Evolutionary conservation across 2,329 filamentous ascomycete genomes (phyloP), one percentile per base, ranked within the genome.

Genomic region (Ceratocystiopsis brevicomis): DNA sequence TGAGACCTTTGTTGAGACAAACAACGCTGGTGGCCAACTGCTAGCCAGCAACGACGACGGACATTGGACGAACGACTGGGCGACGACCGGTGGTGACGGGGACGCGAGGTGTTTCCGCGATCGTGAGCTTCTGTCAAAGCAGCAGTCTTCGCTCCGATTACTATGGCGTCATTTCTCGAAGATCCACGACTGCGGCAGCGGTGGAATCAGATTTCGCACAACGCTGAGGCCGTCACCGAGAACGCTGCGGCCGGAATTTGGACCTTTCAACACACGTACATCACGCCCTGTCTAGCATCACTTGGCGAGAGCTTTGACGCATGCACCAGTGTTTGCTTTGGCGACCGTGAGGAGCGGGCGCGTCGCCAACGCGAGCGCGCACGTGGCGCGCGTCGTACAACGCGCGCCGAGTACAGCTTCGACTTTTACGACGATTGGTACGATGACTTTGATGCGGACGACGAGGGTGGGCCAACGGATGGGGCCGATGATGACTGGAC

Each of bases 391-490:
- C 61, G 63, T 47, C 75, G 73, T 33, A 52, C 47, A 3, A 52
- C 47, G 3, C 61, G 76, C 42, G 81, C 86, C 25, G 87, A 95
- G 60, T 74, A 81, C 53, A 87, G 75, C 54, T 96, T 96, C 57
- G 88, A 95, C 59, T 96, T 96, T 58, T 96, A 96, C 63, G 88
- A 95, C 60, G 88, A 95, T 60, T 96, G 88, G 88, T 85, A 94
- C 48, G 67, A 71, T 44, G 70, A 74, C 40, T 63, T 68, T 40
- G 87, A 94, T 58, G 94, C 86, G 86, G 84, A 94, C 45, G 66
- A 70, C 40, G 68, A 25, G 33, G 44, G 19, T 13, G 35, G 33
- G 4, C 16, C 14, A 4, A 17, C 37, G 11, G 39, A 16, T 3
- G 41, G 17, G 1, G 37, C 71, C 37, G 63, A 68, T 39, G 60